Evolutionary conservation across 495 filamentous ascomycete species (phyloP).

Genomic region (Hypomontagnella monticulosa): DNA sequence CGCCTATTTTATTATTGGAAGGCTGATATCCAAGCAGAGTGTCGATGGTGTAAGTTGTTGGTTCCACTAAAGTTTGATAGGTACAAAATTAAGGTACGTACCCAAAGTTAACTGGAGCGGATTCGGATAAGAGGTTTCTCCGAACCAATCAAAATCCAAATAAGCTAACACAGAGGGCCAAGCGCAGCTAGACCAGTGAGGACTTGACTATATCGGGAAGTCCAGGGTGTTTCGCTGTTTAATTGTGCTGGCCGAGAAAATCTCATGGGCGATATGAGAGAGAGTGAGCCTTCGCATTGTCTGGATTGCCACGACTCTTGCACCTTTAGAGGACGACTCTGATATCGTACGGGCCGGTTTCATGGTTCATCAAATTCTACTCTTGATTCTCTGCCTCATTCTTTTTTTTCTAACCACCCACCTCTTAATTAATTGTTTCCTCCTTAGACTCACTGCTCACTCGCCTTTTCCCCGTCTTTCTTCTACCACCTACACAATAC

Average conservation of each 20-base stretch:
- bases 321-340: constrained; percentile 12
- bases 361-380: background rate
- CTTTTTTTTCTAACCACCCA: constrained; percentile 1
- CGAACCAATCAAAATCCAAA: constrained; percentile 39
- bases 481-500: constrained; percentile 7
- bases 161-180: constrained; percentile 21
- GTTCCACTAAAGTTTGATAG: background rate
- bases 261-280: constrained; percentile 40
- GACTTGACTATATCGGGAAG: constrained; percentile 47
- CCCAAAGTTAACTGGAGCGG: constrained; percentile 38
- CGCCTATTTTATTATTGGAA: too few species aligned
- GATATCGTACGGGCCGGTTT: constrained; percentile 4
- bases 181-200: constrained; percentile 28
- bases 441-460: background rate
- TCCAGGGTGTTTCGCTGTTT: constrained; percentile 39
- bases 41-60: constrained; percentile 16
- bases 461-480: constrained; percentile 3
- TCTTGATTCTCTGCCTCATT: constrained; percentile 6
- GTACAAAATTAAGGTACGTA: background rate
- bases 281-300: constrained; percentile 26
- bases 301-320: constrained; percentile 22
- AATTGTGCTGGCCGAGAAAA: constrained; percentile 47
- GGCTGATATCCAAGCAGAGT: background rate
- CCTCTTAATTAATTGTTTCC: constrained; percentile 19
- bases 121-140: constrained; percentile 46